Evolutionary conservation across 495 filamentous ascomycete genomes (phyloP).

Genomic region (Neurospora intermedia): DNA sequence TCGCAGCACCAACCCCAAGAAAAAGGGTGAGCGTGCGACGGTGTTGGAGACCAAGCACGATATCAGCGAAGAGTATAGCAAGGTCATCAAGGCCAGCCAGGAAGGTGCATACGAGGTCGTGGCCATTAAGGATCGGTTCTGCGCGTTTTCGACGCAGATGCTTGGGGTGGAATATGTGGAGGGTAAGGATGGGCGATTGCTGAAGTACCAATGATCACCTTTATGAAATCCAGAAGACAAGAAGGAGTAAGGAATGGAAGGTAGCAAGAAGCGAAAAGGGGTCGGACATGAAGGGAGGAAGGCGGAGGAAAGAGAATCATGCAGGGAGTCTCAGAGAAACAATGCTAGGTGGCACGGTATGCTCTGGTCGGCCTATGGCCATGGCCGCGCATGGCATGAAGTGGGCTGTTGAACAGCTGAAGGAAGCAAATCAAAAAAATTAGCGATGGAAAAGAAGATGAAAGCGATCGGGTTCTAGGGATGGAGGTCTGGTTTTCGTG

Average conservation of each 20-base stretch:
- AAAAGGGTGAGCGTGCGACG: conserved; percentile 64
- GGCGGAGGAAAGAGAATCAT: neutral
- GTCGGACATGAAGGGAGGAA: neutral
- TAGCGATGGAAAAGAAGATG: neutral
- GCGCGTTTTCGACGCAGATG: conserved; percentile 62
- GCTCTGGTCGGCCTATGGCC: neutral
- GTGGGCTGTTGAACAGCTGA: neutral
- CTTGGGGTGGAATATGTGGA: conserved; percentile 20
- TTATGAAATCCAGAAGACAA: neutral
- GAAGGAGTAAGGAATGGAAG: neutral
- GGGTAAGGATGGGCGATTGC: conserved; percentile 29
- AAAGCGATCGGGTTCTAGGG: neutral
- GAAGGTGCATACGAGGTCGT: conserved; percentile 97
- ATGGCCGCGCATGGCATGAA: neutral
- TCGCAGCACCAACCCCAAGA: conserved; percentile 68
- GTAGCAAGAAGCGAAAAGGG: neutral
- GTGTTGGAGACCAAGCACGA: conserved; percentile 86
- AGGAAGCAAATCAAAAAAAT: neutral
- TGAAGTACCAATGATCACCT: neutral
- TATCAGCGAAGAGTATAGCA: conserved; percentile 65
- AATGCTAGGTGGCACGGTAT: neutral
- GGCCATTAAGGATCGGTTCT: conserved; percentile 84
- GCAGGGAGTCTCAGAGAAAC: neutral
- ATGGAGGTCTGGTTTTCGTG: neutral
- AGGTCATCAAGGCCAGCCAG: conserved; percentile 70